Base-by-base conservation (phyloP, 176 grass and related monocot genomes). In the Saccharum spontaneum region DNA sequence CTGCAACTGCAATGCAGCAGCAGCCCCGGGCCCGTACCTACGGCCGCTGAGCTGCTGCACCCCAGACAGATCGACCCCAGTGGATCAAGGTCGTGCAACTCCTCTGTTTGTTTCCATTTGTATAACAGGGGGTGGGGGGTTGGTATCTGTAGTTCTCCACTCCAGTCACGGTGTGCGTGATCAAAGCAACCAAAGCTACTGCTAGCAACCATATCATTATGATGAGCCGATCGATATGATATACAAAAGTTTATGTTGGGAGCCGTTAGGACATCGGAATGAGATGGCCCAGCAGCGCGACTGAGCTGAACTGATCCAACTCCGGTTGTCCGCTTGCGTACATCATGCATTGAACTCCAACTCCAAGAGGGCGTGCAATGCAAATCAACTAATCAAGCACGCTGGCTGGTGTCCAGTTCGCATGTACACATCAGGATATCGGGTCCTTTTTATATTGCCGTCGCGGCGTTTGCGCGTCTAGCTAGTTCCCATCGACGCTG, bases 91-190 rank as follows among this genome's bases (percentile, higher is more conserved):
- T 72, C 37, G 68, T 22, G 30, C 10, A 40, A 70, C 34, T 55
- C 13, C 10, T 69, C 66, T 80, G 46, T 70, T 37, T 54, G 31
- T 7, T 40, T 40, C 4, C 31, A 8, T 3, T 41, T 41, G 3
- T 49, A 76, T 33, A 31, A 28, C 28, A n/a, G 28, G 28, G 28
- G 28, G 28, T 28, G 28, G 15, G 37, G 23, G 76, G 65, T 48
- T 16, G 66, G 69, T 60, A 84, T 75, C 8, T n/a, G 76, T 65
- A 67, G 15, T 68, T 69, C 71, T 76, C 82, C 39, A 22, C 3
- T 70, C 67, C 67, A 40, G 4, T 52, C 50, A 55, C 4, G 43
- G 81, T n/a, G 31, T 31, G 50, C 18, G 17, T 55, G 17, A 79
- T 63, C 46, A 26, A 52, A 28, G 28, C 28, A 28, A 28, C 28